Percentiles rank a stretch among this genome's conserved stretches.
phyloP scores from a whole-genome alignment of 495 filamentous ascomycete species.

The Sabuloglossum arenarium region DNA sequence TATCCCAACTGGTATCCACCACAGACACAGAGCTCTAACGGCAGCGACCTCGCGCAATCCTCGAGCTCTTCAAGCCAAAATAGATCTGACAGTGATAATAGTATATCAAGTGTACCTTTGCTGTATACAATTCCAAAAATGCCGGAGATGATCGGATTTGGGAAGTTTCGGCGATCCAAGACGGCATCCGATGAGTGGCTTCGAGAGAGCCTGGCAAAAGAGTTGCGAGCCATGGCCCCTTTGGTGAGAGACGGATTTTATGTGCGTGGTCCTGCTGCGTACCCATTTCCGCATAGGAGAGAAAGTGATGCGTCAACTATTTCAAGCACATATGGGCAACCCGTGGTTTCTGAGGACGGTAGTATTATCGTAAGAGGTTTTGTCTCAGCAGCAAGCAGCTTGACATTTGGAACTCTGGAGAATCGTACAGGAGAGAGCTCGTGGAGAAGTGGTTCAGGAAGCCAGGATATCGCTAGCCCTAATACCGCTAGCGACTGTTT shows the following conservation, averaged over 20 bases:
- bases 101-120: neutral
- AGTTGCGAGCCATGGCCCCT: neutral
- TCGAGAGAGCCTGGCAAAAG: neutral
- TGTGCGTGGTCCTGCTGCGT: neutral
- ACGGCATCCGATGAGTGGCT: constrained; percentile 4
- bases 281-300: neutral
- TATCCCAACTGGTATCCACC: neutral
- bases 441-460: neutral
- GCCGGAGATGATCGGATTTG: constrained; percentile 21
- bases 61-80: neutral
- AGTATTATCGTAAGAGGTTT: constrained; percentile 1
- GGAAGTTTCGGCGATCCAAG: constrained; percentile 15
- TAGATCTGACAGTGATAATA: neutral
- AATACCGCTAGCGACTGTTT: neutral
- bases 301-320: neutral
- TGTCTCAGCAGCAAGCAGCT: neutral
- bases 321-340: neutral
- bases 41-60: neutral
- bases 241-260: neutral
- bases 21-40: neutral
- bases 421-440: neutral
- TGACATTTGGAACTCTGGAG: neutral
- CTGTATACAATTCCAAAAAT: constrained; percentile 10
- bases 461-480: neutral
- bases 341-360: neutral